Base-by-base conservation (phyloP, 306 rosid genomes). In the Leucaena leucocephala region DNA sequence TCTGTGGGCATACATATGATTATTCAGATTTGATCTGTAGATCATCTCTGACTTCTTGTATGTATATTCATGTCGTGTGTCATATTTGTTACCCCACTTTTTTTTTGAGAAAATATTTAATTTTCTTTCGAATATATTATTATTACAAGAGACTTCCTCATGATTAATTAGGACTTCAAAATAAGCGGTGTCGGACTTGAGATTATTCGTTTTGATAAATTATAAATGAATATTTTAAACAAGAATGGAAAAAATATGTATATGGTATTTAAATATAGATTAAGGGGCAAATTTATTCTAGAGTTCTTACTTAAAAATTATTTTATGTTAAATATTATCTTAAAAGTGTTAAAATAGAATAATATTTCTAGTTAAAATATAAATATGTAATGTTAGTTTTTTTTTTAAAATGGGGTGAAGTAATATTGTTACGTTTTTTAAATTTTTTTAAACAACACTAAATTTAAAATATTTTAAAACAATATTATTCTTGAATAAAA, bases 61-160 rank as follows among this genome's bases (percentile, higher is more conserved):
- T 63, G 68, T 34, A 34, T 62, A 62, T 62, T 62, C 67, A 62
- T 62, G 68, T 34, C 16, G 16, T 34, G 68, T 11, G 82, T 77
- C 79, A 76, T 76, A 78, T 58, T 68, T 62, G 74, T 74, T 54
- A 67, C 81, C 64, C 33, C 75, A 36, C 78, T 70, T 40, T 71
- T 6, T 3, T 6, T 7, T 45, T 10, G 63, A 57, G 21, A 55
- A 17, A 78, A 70, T 74, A 33, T 63, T 35, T 71, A 13, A 33
- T 62, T 62, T 61, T 57, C 5, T 34, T 13, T 13, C 1, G 1
- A 14, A 12, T 4, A 61, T 8, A 33, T 27, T 27, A 27, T 27
- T 27, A 70, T 63, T 72, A 49, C 63, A 21, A 48, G 36, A 42
- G 67, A 38, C 48, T n/a, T 68, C 33, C 19, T 71, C 57, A 61